phyloP scores from a whole-genome alignment of 1,139 yeast species.

The Magnusiomyces paraingens region DNA sequence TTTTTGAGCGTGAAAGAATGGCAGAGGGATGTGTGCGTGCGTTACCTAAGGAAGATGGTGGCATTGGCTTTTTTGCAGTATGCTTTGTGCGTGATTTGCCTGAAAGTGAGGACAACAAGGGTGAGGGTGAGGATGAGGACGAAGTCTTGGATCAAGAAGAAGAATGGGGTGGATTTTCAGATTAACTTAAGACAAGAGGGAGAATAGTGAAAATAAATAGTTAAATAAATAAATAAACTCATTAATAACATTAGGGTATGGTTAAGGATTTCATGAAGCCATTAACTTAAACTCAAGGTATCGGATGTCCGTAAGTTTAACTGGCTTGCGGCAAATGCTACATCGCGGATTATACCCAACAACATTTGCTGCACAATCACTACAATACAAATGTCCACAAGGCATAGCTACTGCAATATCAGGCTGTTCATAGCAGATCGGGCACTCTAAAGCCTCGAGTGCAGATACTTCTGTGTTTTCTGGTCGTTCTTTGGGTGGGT shows the following conservation, averaged over 20 bases:
- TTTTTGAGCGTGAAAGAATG: conserved; percentile 38
- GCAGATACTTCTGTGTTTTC: background rate
- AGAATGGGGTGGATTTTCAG: too few species aligned
- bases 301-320: conserved; percentile 25
- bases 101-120: too few species aligned
- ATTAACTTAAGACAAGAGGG: too few species aligned
- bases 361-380: conserved; percentile 21
- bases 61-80: conserved; percentile 95
- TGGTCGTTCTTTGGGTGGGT: background rate
- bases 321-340: conserved; percentile 31
- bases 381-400: conserved; percentile 1
- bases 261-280: background rate
- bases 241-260: too few species aligned
- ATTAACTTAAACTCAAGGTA: conserved; percentile 24
- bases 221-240: too few species aligned
- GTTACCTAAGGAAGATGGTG: conserved; percentile 83
- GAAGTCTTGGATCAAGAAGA: too few species aligned
- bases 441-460: background rate
- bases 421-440: background rate
- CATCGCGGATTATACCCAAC: conserved; percentile 33
- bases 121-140: too few species aligned
- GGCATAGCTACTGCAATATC: background rate
- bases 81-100: conserved; percentile 45
- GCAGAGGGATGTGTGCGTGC: conserved; percentile 89
- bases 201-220: too few species aligned